Percentiles rank a stretch among this genome's conserved stretches.
Conservation (phyloP, 371 early-diverging fungal species). For the Mortierella sp. region DNA sequence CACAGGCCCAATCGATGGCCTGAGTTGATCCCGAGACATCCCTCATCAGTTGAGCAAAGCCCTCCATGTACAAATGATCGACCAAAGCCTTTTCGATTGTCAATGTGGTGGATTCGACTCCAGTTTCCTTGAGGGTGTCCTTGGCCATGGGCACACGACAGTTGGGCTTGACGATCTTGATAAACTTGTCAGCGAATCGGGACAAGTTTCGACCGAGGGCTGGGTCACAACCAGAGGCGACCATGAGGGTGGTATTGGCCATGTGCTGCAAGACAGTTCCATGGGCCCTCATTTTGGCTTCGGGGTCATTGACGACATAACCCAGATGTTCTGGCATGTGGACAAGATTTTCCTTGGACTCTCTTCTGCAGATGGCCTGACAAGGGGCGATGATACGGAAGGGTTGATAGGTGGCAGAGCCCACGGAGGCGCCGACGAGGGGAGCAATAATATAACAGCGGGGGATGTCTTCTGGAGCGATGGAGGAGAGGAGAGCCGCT, state of each 20-base stretch:
- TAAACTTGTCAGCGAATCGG: conserved; percentile 34
- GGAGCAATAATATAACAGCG: conserved; percentile 35
- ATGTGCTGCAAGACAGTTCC: conserved; percentile 42
- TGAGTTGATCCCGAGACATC: conserved; percentile 38
- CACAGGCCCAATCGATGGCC: conserved; percentile 31
- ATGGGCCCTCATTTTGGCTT: conserved; percentile 33
- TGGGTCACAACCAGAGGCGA: conserved; percentile 24
- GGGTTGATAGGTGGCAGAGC: conserved; percentile 14
- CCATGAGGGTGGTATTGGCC: conserved; percentile 29
- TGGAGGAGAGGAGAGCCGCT: conserved; percentile 30
- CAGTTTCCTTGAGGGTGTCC: conserved; percentile 15
- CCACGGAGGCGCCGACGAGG: conserved; percentile 4
- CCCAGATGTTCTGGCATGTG: conserved; percentile 41
- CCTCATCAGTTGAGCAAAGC: conserved; percentile 23
- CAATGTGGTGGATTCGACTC: conserved; percentile 26
- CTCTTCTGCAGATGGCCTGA: conserved; percentile 32
- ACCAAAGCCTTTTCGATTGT: conserved; percentile 38
- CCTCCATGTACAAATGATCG: conserved; percentile 38
- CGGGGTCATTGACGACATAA: conserved; percentile 28
- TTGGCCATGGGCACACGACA: conserved; percentile 13
- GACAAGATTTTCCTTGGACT: conserved; percentile 13
- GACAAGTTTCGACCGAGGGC: conserved; percentile 12
- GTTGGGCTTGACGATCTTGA: conserved; percentile 24
- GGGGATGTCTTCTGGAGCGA: conserved; percentile 40
- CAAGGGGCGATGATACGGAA: conserved; percentile 42